Conservation (phyloP, 2,329 filamentous ascomycete genomes). For the Didymella segeticola region DNA sequence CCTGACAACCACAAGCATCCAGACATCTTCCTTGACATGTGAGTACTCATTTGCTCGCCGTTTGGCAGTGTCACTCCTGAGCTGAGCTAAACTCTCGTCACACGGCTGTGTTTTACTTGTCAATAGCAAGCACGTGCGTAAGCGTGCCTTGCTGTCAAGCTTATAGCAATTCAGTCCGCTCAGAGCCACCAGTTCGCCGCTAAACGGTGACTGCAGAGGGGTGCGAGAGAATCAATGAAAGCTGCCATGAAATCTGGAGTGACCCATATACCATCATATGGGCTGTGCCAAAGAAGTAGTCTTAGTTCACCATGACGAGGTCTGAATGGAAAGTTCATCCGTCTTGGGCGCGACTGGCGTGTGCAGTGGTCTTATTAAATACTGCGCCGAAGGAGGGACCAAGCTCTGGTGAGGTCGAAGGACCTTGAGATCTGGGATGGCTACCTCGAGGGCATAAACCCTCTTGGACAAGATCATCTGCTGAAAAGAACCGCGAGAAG, state of each 20-base stretch:
- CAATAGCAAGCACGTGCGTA: neutral
- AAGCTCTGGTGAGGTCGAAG: no score
- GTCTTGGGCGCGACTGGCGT: neutral
- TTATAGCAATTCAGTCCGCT: neutral
- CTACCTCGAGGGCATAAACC: no score
- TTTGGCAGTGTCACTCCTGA: no score
- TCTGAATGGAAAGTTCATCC: neutral
- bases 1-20: neutral
- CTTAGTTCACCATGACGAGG: neutral
- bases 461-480: no score
- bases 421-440: no score
- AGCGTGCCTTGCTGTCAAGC: neutral
- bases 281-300: neutral
- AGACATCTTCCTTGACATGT: neutral
- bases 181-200: no score
- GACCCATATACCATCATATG: neutral
- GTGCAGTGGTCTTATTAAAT: neutral
- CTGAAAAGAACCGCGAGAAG: no score
- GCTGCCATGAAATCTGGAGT: neutral
- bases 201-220: no score
- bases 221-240: no score
- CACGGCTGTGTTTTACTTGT: no score
- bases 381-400: no score
- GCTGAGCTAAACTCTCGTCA: neutral
- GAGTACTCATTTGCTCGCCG: neutral